Base-by-base conservation (phyloP, 208 protist species). In the Tritrichomonas musculus region DNA sequence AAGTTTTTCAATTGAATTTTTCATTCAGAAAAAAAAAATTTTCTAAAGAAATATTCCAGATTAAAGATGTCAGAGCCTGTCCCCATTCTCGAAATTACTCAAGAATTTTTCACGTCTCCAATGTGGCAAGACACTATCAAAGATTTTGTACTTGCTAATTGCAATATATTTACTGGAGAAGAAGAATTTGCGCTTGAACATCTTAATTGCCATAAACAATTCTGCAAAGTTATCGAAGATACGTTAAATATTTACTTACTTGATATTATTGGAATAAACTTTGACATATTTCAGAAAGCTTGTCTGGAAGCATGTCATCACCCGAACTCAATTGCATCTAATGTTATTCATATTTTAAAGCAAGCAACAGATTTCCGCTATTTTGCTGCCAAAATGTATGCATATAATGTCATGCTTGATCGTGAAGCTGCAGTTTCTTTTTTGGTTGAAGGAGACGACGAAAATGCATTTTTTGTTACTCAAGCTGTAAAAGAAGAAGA, bases 41-140 rank as follows among this genome's bases (percentile, higher is more conserved):
- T n/a, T n/a, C n/a, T n/a, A n/a, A n/a, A n/a, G n/a, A n/a, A n/a
- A n/a, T n/a, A n/a, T n/a, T n/a, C n/a, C n/a, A n/a, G n/a, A n/a
- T n/a, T n/a, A 60, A 17, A 60, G 17, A 60, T 60, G 53, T 5
- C 11, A 60, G 53, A 60, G 53, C 53, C 53, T 17, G 5, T 60
- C 5, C 53, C 53, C 5, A 60, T 69, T n/a, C 64, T 69, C 64
- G 64, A 69, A n/a, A n/a, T n/a, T 69, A n/a, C 27, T n/a, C 22
- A 69, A n/a, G 77, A 53, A 22, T 88, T 88, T 30, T 88, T 88
- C 30, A 27, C 41, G 39, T 88, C 77, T 39, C 77, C 77, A 88
- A 88, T 88, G 77, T 88, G 77, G 77, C n/a, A 20, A 8, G 77
- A 88, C 30, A 88, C 77, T 20, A 88, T 88, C 41, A 88, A 88